Evolutionary conservation across 495 filamentous ascomycete genomes (phyloP), one percentile per base, ranked within the genome.

Genomic region (Xanthoparmelia taractica): DNA sequence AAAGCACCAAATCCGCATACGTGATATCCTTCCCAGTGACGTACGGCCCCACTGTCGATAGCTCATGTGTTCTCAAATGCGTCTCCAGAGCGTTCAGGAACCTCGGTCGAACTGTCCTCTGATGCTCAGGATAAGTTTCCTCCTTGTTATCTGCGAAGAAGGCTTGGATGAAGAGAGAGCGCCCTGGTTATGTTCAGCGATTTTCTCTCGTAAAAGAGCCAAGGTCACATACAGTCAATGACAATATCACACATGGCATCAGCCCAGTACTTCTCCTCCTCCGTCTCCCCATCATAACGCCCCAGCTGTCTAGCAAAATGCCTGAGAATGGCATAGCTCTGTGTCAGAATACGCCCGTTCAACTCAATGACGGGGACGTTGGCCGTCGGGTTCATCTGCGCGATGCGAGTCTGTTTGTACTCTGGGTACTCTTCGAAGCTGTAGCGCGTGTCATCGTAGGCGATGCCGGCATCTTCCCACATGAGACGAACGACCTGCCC

Each of bases 241-340:
- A 74, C 77, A 56, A 79, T 72, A 67, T 80, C 78, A 20, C 75
- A 68, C 4, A 79, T 74, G 8, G 69, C 70, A 67, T 80, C 77
- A 23, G 74, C 73, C 54, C 70, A 64, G 47, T 77, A 79, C 68
- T 74, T 78, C 66, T 78, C 77, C 11, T 65, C 63, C 43, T 71
- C 74, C 5, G 74, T 76, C 38, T 72, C 61, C 4, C 74, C 76
- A 48, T 78, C 75, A 61, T 78, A 78, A 15, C 43, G 57, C 18
- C 72, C 74, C 20, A 79, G 66, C 23, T 75, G 70, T 12, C 74
- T 63, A 13, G 73, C 69, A 55, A 78, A 72, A 57, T 75, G 77
- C 13, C 78, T 67, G 4, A 81, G 58, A 31, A 74, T 79, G 0
- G 77, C 58, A 65, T 66, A 68, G 23, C 73, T 76, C 70, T 79